These are phyloP conservation scores for Myxozyma monticola DNA, from an alignment of 805 yeast genomes.

Conservation along the genomic window DNA sequence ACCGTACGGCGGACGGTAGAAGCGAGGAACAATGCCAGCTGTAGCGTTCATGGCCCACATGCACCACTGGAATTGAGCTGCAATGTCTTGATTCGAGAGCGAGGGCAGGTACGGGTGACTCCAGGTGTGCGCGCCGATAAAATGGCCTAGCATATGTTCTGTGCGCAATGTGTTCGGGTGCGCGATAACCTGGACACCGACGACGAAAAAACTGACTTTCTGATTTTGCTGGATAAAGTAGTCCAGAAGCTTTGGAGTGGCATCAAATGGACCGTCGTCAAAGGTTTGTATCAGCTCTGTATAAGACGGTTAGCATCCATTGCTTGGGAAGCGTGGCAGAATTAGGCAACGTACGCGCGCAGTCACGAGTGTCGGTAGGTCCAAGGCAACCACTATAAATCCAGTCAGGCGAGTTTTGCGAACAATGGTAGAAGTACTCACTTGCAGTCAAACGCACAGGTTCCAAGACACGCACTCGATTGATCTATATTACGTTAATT, in stretches of 20 bases:
- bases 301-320: neutral
- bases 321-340: neutral
- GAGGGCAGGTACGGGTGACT: constrained; percentile 82
- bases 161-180: constrained; percentile 70
- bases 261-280: constrained; percentile 90
- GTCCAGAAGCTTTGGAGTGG: constrained; percentile 60
- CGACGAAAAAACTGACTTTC: constrained; percentile 77
- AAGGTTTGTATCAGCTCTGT: constrained; percentile 73
- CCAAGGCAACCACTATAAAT: constrained; percentile 5
- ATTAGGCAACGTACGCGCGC: neutral
- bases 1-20: constrained; percentile 97
- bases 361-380: constrained; percentile 1
- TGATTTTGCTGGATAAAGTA: constrained; percentile 44
- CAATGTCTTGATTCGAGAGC: constrained; percentile 72
- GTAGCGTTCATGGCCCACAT: constrained; percentile 98
- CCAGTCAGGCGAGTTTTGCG: no score
- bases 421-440: neutral
- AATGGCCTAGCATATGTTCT: constrained; percentile 64
- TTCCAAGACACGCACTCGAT: constrained; percentile 2
- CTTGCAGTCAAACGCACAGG: constrained; percentile 14
- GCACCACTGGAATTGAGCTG: constrained; percentile 92
- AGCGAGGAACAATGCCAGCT: constrained; percentile 78
- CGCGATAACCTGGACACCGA: constrained; percentile 77
- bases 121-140: constrained; percentile 91
- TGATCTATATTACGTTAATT: constrained; percentile 1